Base-by-base conservation (phyloP, 2,329 filamentous ascomycete genomes). In the Hypomyces perniciosus region DNA sequence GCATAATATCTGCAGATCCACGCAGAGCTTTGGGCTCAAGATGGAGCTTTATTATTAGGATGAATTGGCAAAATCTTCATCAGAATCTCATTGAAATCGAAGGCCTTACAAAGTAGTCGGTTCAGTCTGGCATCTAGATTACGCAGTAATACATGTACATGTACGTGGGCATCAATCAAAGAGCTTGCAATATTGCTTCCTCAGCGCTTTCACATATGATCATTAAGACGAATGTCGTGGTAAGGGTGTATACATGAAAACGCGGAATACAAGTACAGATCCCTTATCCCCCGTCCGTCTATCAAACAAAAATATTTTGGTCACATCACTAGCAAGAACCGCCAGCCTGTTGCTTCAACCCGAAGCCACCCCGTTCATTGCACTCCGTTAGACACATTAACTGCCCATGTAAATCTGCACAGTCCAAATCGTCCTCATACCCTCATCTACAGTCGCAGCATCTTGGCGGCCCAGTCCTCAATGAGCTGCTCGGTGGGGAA, bases 401-500 rank as follows among this genome's bases (percentile, higher is more conserved):
- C 13, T 26, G 45, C 35, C 31, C 28, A 31, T 35, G 51, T 51
- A 20, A 39, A 8, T 37, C 40, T 13, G 34, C n/a, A 8, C 8
- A 20, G 10, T 34, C 8, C n/a, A 8, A 10, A 10, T 30, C n/a
- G 28, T 31, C 28, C 27, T 41, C 8, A 9, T 30, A 20, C n/a
- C 45, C 55, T 50, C 48, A 37, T 54, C 74, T 83, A 93, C 67
- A 95, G 76, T 59, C 83, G 81, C 66, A 99, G 78, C 62, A 97
- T 78, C 83, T 96, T 97, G 61, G 86, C 90, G 50, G 87, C 87
- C 69, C 93, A 92, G 62, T 87, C 77, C 70, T 89, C 86, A 66
- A 99, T 96, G 62, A 95, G 78, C 58, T 84, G 72, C 76, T 96
- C 90, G 60, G 85, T 88, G 46, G 93, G 93, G 86, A 99, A 99